phyloP scores from a whole-genome alignment of 352 stramenopile species.

The Peronospora belbahrii region DNA sequence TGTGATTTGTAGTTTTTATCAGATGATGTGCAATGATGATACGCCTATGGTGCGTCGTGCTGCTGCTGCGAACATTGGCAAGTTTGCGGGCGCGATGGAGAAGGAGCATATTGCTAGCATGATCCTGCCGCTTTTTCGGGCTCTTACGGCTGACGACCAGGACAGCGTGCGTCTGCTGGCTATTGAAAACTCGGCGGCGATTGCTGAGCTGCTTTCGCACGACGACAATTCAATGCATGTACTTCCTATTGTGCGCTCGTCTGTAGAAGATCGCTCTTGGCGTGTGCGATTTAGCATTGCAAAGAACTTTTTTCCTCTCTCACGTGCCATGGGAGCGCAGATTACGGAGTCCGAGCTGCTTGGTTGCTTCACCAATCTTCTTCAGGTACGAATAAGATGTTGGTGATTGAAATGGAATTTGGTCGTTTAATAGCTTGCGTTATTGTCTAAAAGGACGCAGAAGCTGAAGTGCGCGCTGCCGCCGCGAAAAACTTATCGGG shows the following conservation, averaged over 20 bases:
- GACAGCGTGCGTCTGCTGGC: slow-evolving; percentile 91
- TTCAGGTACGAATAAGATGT: slow-evolving; percentile 49
- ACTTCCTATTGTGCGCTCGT: slow-evolving; percentile 67
- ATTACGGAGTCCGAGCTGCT: slow-evolving; percentile 86
- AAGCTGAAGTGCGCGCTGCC: slow-evolving; percentile 90
- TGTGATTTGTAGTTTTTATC: slow-evolving; percentile 47
- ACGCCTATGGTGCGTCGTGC: slow-evolving; percentile 84
- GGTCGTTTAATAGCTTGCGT: neutral
- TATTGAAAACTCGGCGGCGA: slow-evolving; percentile 81
- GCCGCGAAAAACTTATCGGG: slow-evolving; percentile 89
- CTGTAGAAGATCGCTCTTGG: slow-evolving; percentile 85
- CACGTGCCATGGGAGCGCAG: slow-evolving; percentile 65
- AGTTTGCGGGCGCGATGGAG: slow-evolving; percentile 65
- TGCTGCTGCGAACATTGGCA: slow-evolving; percentile 73
- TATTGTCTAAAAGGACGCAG: slow-evolving; percentile 51
- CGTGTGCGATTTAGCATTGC: slow-evolving; percentile 91
- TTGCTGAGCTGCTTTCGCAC: slow-evolving; percentile 58
- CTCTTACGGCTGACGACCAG: slow-evolving; percentile 88
- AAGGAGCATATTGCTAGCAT: slow-evolving; percentile 61
- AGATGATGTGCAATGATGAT: slow-evolving; percentile 76
- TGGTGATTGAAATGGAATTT: neutral
- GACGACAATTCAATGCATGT: slow-evolving; percentile 75
- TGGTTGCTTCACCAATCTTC: slow-evolving; percentile 84
- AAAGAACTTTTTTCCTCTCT: slow-evolving; percentile 88
- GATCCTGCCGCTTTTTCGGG: slow-evolving; percentile 82